Evolutionary conservation across 768 basidiomycete species (phyloP), one percentile per base, ranked within the genome.

Genomic region (Rhizopogon vesiculosus): DNA sequence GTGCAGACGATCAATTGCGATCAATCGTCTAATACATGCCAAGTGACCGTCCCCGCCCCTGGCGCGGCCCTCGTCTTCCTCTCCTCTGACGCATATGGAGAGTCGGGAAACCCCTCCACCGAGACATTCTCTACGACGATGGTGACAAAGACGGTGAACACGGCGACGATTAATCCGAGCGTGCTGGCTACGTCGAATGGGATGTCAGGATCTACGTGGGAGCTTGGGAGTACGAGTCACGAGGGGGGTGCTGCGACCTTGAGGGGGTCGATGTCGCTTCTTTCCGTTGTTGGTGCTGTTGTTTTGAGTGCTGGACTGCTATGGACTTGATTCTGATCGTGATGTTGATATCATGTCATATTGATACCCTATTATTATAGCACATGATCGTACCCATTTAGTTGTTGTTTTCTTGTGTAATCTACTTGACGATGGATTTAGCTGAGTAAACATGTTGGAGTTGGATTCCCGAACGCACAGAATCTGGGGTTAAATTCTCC

Each of bases 171-270:
- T 7, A 65, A 74, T 58, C 68, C 73, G 7, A 62, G 57, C 22
- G 70, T 70, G 2, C 51, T 78, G 51, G 65, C 69, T 28, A 76
- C 76, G 10, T 69, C 69, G 29, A 78, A 78, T 59, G 77, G 77
- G 1, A 67, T 71, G 42, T 61, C 56, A 35, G 70, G 67, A 2
- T 57, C 56, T 13, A 61, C 61, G 39, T 22, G 57, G 18, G 45
- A 44, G 25, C 15, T 56, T 44, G 70, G 65, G 9, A 71, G 67
- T 41, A 70, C 69, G 38, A 66, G 66, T 51, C 45, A 51, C 1
- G 57, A 22, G 52, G 45, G 31, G 3, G 25, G 10, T 25, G 28
- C 41, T 39, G 31, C 39, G 18, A 35, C 41, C 12, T 7, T 29
- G n/a, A 39, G 39, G 39, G n/a, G 42, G 19, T 31, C 51, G 9